A percentile compares a stretch with the other conserved stretches of the same genome.
These are phyloP conservation scores for Cercospora sesami DNA, from an alignment of 2,329 filamentous ascomycete genomes.

Conservation along the genomic window DNA sequence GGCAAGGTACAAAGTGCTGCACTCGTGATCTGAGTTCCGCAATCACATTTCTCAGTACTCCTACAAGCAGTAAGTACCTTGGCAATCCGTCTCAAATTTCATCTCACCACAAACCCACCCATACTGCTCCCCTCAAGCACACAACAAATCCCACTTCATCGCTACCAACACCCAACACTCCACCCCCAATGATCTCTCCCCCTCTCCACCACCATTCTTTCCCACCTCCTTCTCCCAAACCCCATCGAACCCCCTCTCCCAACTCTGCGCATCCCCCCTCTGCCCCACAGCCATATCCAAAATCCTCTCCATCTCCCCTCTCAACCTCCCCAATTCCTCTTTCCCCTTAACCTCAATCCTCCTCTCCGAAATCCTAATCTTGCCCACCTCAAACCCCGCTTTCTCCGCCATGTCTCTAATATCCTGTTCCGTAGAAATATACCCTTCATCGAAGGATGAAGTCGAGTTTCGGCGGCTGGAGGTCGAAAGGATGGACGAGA, in stretches of 20 bases:
- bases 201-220: background rate
- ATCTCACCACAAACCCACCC: background rate
- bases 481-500: background rate
- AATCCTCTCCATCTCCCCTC: conserved; percentile 15
- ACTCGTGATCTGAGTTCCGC: no score
- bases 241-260: conserved; percentile 14
- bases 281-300: conserved; percentile 12
- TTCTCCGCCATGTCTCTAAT: conserved; percentile 2
- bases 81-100: no score
- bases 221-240: conserved; percentile 17
- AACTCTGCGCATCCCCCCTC: conserved; percentile 16
- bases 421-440: background rate
- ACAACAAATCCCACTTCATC: conserved; percentile 18
- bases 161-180: conserved; percentile 19
- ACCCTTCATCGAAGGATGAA: background rate
- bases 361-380: conserved; percentile 10
- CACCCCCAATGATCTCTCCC: conserved; percentile 5
- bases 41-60: background rate
- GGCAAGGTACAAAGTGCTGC: no score
- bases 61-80: background rate
- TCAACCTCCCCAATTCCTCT: conserved; percentile 6
- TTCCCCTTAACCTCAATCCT: conserved; percentile 10
- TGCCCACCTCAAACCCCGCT: conserved; percentile 12
- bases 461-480: background rate
- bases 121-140: conserved; percentile 7